These are phyloP conservation scores for Asterophora parasitica DNA, from an alignment of 768 basidiomycete genomes.

Conservation along the genomic window DNA sequence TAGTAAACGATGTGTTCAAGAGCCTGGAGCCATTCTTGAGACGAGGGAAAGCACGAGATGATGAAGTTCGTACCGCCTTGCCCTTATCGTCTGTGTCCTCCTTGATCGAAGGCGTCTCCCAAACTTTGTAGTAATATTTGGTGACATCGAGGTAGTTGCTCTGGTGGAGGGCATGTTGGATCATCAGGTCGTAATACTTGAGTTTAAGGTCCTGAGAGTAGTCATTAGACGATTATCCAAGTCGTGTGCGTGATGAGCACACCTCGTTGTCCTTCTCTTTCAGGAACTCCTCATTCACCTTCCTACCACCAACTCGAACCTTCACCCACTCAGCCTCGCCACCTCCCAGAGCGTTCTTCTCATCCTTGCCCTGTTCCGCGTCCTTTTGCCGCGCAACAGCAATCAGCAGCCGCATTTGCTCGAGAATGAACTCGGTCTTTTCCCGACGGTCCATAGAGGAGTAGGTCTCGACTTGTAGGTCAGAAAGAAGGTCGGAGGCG, in stretches of 20 bases:
- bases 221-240: constrained; percentile 5
- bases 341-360: constrained; percentile 57
- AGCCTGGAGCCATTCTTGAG: constrained; percentile 45
- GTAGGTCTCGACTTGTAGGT: constrained; percentile 98
- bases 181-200: constrained; percentile 95
- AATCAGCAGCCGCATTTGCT: constrained; percentile 92
- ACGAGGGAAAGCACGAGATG: constrained; percentile 3
- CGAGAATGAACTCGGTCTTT: constrained; percentile 96
- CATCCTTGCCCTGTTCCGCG: constrained; percentile 55
- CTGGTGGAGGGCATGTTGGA: constrained; percentile 85
- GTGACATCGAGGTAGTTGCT: constrained; percentile 88
- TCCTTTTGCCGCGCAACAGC: constrained; percentile 76
- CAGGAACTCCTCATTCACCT: constrained; percentile 91
- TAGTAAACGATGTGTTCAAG: constrained; percentile 95
- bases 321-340: constrained; percentile 93
- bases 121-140: constrained; percentile 93
- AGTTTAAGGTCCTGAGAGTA: constrained; percentile 81
- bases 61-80: constrained; percentile 45
- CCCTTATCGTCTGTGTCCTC: constrained; percentile 71
- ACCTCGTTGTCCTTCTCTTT: constrained; percentile 89
- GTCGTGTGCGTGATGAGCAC: constrained; percentile 5
- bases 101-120: constrained; percentile 95
- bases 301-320: constrained; percentile 85
- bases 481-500: constrained; percentile 88
- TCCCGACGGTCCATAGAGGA: constrained; percentile 97